Evolutionary conservation across 2,329 filamentous ascomycete species (phyloP).

Genomic region (Exophiala mesophila): DNA sequence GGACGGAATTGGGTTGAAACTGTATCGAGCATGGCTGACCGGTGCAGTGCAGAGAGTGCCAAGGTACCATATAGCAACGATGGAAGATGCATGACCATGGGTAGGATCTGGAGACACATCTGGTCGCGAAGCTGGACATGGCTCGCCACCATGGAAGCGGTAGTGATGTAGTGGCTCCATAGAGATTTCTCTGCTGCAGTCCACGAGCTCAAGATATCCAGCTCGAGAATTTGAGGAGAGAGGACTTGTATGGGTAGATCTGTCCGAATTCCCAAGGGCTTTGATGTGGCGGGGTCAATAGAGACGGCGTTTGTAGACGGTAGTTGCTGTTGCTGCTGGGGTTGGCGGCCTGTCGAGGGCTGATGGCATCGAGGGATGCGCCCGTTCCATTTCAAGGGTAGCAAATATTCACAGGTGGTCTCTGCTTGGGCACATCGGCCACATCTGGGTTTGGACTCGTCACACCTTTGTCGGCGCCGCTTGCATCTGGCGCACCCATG

Average conservation of each 20-base stretch:
- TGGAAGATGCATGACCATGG: conserved; percentile 41
- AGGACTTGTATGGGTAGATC: not conserved
- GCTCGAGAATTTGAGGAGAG: not conserved
- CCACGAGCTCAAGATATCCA: not conserved
- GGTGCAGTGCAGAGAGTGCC: conserved; percentile 40
- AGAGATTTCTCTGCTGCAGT: not conserved
- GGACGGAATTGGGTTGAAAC: conserved; percentile 35
- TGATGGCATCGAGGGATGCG: not conserved
- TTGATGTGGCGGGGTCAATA: not conserved
- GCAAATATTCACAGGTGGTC: not conserved
- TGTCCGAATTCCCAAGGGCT: not conserved
- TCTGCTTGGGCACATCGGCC: not conserved
- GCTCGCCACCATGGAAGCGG: conserved; percentile 11
- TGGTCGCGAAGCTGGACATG: conserved; percentile 39
- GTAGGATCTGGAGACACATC: conserved; percentile 41
- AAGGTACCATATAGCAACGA: conserved; percentile 41
- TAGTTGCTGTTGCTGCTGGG: not conserved
- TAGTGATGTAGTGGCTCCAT: not conserved
- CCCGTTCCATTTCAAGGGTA: conserved; percentile 1
- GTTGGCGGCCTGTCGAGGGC: too few relatives aligned
- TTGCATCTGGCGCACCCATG: conserved; percentile 3
- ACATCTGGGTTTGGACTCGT: conserved; percentile 1
- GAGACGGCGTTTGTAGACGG: not conserved
- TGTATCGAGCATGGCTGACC: conserved; percentile 34
- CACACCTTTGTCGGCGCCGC: conserved; percentile 1